Base-by-base conservation (phyloP, 2,329 filamentous ascomycete species). In the Penicillium sp. region DNA sequence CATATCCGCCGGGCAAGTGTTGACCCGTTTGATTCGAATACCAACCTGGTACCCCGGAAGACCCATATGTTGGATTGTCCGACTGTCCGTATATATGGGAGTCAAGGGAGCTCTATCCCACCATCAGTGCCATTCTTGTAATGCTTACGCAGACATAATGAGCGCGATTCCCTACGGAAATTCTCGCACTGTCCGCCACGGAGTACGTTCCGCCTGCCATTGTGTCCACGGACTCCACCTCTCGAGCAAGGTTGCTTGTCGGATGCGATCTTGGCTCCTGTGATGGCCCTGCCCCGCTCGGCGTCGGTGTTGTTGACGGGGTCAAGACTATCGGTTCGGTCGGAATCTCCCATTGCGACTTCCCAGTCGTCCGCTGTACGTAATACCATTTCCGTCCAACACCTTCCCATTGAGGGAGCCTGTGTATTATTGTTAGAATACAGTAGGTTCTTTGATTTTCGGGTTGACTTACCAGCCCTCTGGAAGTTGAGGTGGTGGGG, bases 381-480 rank as follows among this genome's bases (percentile, higher is more conserved):
- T 69, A 75, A 59, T 75, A 75, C 67, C 73, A 75, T 59, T 69
- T 67, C 31, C 70, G 67, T 26, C 66, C 65, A 26, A 70, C 63
- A 33, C 73, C 71, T 54, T 75, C 72, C 71, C 73, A 75, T 53
- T 75, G 73, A 28, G 73, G 69, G 30, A 75, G 67, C 73, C 73
- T 75, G 31, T 36, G 8, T 33, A 14, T 17, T 14, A 19, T 11
- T 35, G 31, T 54, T 42, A 50, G 37, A 19, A 31, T 9, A 37
- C n/a, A 19, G 42, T 22, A 16, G 16, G 11, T 41, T 5, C 30
- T 35, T 35, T 25, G 30, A 16, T 35, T 11, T 41, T 17, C 16
- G 14, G 33, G 49, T 17, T 33, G 35, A 62, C 71, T 59, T 65
- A 75, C 73, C 72, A 75, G 60, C 73, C 73, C 48, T 74, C 72